A percentile compares a stretch with the other conserved stretches of the same genome.
phyloP scores from a whole-genome alignment of 1,284 basidiomycete genomes.

The Mycosarcoma mackinlayi region DNA sequence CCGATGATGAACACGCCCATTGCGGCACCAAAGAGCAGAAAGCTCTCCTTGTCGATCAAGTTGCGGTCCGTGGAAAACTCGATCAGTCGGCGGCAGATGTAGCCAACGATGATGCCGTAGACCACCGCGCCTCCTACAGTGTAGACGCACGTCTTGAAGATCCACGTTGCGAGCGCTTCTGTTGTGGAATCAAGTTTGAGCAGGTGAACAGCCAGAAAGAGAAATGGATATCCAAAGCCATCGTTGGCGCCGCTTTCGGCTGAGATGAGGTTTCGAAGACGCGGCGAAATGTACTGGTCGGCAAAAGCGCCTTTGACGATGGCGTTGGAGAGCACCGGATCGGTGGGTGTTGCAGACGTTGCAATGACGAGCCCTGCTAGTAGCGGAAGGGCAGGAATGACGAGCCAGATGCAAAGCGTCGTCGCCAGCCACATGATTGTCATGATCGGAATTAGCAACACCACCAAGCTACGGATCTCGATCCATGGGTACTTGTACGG shows the following conservation, averaged over 20 bases:
- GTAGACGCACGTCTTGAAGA: slow-evolving; percentile 50
- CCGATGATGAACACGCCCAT: slow-evolving; percentile 60
- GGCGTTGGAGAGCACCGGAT: slow-evolving; percentile 58
- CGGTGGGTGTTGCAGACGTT: slow-evolving; percentile 54
- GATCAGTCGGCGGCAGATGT: slow-evolving; percentile 43
- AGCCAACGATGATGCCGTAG: slow-evolving; percentile 54
- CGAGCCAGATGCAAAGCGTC: slow-evolving; percentile 45
- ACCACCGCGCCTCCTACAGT: slow-evolving; percentile 40
- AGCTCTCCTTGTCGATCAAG: slow-evolving; percentile 61
- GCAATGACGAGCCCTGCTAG: slow-evolving; percentile 54
- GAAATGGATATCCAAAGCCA: slow-evolving; percentile 57
- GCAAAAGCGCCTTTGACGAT: slow-evolving; percentile 63
- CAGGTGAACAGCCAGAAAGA: slow-evolving; percentile 56
- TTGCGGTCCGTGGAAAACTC: slow-evolving; percentile 53
- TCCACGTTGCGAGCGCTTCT: slow-evolving; percentile 47
- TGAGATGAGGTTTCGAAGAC: slow-evolving; percentile 59
- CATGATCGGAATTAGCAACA: slow-evolving; percentile 58
- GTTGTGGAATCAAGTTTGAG: slow-evolving; percentile 40
- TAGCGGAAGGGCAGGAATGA: slow-evolving; percentile 49
- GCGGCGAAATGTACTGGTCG: slow-evolving; percentile 59
- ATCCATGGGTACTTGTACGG: slow-evolving; percentile 56
- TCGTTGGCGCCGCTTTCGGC: slow-evolving; percentile 64
- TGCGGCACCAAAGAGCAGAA: slow-evolving; percentile 55
- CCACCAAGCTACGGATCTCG: slow-evolving; percentile 41
- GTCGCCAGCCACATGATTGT: slow-evolving; percentile 57